A percentile compares a stretch with the other conserved stretches of the same genome.
Evolutionary conservation across 1,284 basidiomycete species (phyloP).

Genomic region (Phaffia rhodozyma): DNA sequence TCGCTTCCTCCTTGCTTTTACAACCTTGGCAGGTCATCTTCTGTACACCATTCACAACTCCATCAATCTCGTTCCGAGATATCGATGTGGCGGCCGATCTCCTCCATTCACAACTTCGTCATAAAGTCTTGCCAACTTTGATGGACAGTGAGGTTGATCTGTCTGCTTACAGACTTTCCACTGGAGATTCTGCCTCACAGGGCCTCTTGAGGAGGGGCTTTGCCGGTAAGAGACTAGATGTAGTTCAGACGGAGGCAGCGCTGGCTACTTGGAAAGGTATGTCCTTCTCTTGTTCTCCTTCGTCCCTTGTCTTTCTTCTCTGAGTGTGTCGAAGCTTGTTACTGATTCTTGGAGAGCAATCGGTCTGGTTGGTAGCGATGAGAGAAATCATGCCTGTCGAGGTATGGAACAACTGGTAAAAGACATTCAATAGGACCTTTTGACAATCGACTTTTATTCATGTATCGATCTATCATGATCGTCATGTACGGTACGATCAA

Average conservation of each 20-base stretch:
- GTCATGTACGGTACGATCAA: too few relatives aligned
- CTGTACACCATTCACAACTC: neutral
- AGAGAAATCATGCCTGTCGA: conserved; percentile 1
- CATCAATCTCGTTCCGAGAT: neutral
- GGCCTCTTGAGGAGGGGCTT: neutral
- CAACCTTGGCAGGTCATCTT: conserved; percentile 2
- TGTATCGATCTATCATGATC: too few relatives aligned
- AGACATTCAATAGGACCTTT: too few relatives aligned
- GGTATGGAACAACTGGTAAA: conserved; percentile 8
- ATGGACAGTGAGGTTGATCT: conserved; percentile 1
- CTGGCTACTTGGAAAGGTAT: conserved; percentile 9
- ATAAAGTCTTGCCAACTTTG: neutral
- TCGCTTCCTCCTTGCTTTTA: neutral
- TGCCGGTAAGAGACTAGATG: neutral
- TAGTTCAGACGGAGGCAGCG: neutral
- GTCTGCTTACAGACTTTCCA: neutral
- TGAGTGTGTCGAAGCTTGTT: neutral
- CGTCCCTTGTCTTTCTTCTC: neutral
- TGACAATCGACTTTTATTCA: too few relatives aligned
- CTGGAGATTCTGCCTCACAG: neutral
- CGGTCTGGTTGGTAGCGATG: neutral
- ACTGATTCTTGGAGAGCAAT: too few relatives aligned
- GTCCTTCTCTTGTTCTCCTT: neutral
- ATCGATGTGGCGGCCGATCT: neutral
- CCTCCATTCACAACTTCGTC: neutral